Percentiles rank a stretch among this genome's conserved stretches.
phyloP scores from a whole-genome alignment of 75 land plant genomes.

The Gnetum montanum region DNA sequence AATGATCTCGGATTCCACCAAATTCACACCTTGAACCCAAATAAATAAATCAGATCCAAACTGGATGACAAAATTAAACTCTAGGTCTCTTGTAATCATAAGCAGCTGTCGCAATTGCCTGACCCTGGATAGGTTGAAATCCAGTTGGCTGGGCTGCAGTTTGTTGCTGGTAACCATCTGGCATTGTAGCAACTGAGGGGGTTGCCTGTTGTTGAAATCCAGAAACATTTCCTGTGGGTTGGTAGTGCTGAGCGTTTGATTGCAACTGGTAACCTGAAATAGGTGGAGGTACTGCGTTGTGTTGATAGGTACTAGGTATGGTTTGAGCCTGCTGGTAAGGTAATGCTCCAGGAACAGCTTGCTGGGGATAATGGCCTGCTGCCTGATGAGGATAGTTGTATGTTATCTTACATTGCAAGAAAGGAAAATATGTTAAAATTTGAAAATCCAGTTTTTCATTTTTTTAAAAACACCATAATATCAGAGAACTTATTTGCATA shows the following conservation, averaged over 20 bases:
- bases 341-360: background rate
- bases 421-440: no score
- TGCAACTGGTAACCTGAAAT: constrained; percentile 1
- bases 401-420: no score
- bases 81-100: constrained; percentile 10
- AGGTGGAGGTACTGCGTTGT: background rate
- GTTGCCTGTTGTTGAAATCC: constrained; percentile 6
- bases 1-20: no score
- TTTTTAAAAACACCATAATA: no score
- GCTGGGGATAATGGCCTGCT: background rate
- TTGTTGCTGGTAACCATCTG: constrained; percentile 7
- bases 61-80: background rate
- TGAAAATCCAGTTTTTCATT: no score
- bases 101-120: constrained; percentile 3
- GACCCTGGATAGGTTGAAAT: background rate
- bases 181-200: background rate
- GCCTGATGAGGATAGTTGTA: constrained; percentile 3
- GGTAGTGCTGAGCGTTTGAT: constrained; percentile 6
- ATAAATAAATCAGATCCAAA: no score
- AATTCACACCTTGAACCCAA: no score
- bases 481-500: no score
- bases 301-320: constrained; percentile 5
- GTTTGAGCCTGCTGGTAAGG: constrained; percentile 1
- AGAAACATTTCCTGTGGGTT: background rate
- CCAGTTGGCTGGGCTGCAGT: background rate